Conservation (phyloP, 2,329 filamentous ascomycete genomes). For the Aplosporella prunicola region DNA sequence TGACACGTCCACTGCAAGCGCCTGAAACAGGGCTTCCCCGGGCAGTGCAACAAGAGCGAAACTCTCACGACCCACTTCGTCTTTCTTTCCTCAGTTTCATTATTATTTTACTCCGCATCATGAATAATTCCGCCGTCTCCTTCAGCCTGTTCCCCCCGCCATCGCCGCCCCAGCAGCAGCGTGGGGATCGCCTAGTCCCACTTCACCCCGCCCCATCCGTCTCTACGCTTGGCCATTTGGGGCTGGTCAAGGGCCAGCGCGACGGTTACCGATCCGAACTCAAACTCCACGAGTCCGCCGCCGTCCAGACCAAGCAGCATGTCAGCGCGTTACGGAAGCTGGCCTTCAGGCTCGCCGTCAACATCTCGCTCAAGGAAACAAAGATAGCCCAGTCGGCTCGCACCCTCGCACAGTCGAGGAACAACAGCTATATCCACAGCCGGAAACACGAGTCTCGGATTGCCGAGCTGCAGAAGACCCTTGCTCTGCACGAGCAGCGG, state of each 20-base stretch:
- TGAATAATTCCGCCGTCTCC: slow-evolving; percentile 1
- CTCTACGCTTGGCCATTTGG: slow-evolving; percentile 17
- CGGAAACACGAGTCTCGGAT: slow-evolving; percentile 20
- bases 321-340: slow-evolving; percentile 26
- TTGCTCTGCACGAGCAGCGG: slow-evolving; percentile 25
- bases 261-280: slow-evolving; percentile 24
- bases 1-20: too few relatives aligned
- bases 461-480: slow-evolving; percentile 21
- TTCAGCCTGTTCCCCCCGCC: slow-evolving; percentile 7
- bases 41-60: too few relatives aligned
- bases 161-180: neutral
- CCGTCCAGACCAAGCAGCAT: slow-evolving; percentile 25
- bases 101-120: too few relatives aligned
- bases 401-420: slow-evolving; percentile 23
- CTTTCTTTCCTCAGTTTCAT: too few relatives aligned
- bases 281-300: slow-evolving; percentile 24
- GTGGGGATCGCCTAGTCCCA: too few relatives aligned
- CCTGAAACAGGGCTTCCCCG: too few relatives aligned
- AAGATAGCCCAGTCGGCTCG: slow-evolving; percentile 26
- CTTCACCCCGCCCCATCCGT: slow-evolving; percentile 1
- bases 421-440: slow-evolving; percentile 22
- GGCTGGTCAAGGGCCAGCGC: slow-evolving; percentile 26
- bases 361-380: slow-evolving; percentile 30
- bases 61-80: too few relatives aligned
- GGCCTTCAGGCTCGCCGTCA: slow-evolving; percentile 30